Evolutionary conservation across 2,329 filamentous ascomycete species (phyloP), one percentile per base, ranked within the genome.

Genomic region (Microdochium trichocladiopsis): DNA sequence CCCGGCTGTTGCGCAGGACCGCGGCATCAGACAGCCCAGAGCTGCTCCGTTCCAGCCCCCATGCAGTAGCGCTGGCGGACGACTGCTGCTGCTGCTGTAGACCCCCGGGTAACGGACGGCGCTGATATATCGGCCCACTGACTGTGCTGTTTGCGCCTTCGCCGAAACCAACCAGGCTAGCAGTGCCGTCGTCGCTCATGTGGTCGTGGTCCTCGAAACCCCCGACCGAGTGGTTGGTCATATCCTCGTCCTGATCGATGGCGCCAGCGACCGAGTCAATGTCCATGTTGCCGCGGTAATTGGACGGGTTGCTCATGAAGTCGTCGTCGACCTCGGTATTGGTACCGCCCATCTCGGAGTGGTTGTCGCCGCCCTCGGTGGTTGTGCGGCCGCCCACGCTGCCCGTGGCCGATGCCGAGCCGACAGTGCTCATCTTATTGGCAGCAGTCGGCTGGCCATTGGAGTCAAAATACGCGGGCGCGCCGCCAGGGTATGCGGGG

Each of bases 71-170:
- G 8, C 58, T 58, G 25, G 61, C 63, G 21, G 53, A 64, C 69
- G 56, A 64, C 71, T 58, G 11, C 23, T 25, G 47, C 14, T 31
- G 28, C 28, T 31, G 28, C 28, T 31, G 28, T 8, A 31, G 14
- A 14, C 28, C 28, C 22, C 23, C 25, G 14, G 73, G 75, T 57
- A 69, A 68, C 50, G 73, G 67, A 48, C 78, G 66, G 55, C 79
- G 71, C 66, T 80, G 74, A 70, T 88, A 79, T 64, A 88, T 87
- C 37, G 89, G 89, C 0, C 90, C 90, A 54, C 85, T 90, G 53
- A 92, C 85, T 4, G 90, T 90, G 66, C 87, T 90, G 59, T 87
- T 89, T 10, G 93, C 92, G 31, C 92, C 93, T 67, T 96, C 92
- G 49, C 93, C 93, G 60, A 96, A 96, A 0, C 88, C 93, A 10